phyloP scores from a whole-genome alignment of 169 alveolate genomes.

The Babesia bigemina region DNA sequence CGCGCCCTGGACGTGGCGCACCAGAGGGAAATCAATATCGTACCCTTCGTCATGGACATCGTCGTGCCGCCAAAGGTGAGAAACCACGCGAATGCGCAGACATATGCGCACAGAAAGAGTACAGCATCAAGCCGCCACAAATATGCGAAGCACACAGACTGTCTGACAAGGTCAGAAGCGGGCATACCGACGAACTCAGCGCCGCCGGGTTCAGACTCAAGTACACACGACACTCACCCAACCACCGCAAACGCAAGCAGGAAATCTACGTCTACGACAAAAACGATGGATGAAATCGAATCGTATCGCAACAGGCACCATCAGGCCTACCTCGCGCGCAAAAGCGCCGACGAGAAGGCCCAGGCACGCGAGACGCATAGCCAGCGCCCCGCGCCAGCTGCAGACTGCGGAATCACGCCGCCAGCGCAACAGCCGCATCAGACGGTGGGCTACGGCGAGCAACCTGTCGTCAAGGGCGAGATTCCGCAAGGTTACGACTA shows the following conservation, averaged over 20 bases:
- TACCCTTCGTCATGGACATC: slow-evolving; percentile 80
- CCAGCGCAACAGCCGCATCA: not conserved
- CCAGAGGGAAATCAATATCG: slow-evolving; percentile 72
- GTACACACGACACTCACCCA: slow-evolving; percentile 67
- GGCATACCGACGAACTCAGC: slow-evolving; percentile 32
- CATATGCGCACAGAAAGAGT: slow-evolving; percentile 34
- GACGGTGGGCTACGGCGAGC: not conserved
- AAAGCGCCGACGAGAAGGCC: slow-evolving; percentile 1
- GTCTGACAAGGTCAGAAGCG: slow-evolving; percentile 63
- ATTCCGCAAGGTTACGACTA: not conserved
- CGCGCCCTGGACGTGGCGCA: slow-evolving; percentile 76
- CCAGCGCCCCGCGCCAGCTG: not conserved
- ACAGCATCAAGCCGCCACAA: slow-evolving; percentile 32
- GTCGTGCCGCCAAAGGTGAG: slow-evolving; percentile 73
- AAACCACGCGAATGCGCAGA: not conserved
- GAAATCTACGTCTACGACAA: slow-evolving; percentile 45
- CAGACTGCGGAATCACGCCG: not conserved
- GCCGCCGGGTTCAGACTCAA: slow-evolving; percentile 59
- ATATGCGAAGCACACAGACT: slow-evolving; percentile 42
- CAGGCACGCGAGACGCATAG: not conserved
- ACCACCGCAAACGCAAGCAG: slow-evolving; percentile 64
- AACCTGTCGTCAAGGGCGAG: not conserved
- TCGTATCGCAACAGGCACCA: slow-evolving; percentile 64
- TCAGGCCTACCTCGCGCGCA: slow-evolving; percentile 62
- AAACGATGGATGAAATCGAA: slow-evolving; percentile 38